Base-by-base conservation (phyloP, 2,329 filamentous ascomycete genomes). In the Aspergillus tanneri region DNA sequence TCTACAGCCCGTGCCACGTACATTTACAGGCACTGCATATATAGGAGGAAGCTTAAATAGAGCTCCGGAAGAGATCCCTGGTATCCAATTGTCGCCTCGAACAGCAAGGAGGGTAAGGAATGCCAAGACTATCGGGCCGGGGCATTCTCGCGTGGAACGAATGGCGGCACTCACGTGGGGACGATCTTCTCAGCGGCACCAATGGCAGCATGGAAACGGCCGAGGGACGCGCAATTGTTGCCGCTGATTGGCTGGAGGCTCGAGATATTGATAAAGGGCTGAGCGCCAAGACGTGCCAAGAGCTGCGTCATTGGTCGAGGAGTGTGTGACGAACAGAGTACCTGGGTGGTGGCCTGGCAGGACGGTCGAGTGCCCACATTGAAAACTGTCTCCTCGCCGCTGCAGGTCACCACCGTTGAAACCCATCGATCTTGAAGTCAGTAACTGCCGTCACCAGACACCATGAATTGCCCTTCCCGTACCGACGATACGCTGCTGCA, bases 381-480 rank as follows among this genome's bases (percentile, higher is more conserved):
- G 14, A 18, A 34, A 34, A 34, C 14, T 34, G 28, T 32, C 28
- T 16, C 28, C 4, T 14, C 28, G 28, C 12, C 12, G 12, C 28
- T 3, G 7, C n/a, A n/a, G n/a, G n/a, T n/a, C n/a, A n/a, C n/a
- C n/a, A n/a, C n/a, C n/a, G n/a, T n/a, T n/a, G n/a, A n/a, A n/a
- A n/a, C n/a, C n/a, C n/a, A n/a, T n/a, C n/a, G n/a, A n/a, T n/a
- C n/a, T n/a, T n/a, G n/a, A n/a, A n/a, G n/a, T n/a, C n/a, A 8
- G 19, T 39, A 24, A 21, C 27, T 16, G 25, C 7, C 18, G 39
- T 2, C 14, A 42, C 4, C 50, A 8, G 10, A 25, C 36, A 50
- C 24, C 34, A 80, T 81, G 78, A 81, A 80, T 55, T 78, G 78
- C 50, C 77, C 79, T 10, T 79, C 77, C 23, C 74, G 78, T 52